A percentile compares a stretch with the other conserved stretches of the same genome.
Conservation (phyloP, 2,329 filamentous ascomycete species). For the Talaromyces sp. region DNA sequence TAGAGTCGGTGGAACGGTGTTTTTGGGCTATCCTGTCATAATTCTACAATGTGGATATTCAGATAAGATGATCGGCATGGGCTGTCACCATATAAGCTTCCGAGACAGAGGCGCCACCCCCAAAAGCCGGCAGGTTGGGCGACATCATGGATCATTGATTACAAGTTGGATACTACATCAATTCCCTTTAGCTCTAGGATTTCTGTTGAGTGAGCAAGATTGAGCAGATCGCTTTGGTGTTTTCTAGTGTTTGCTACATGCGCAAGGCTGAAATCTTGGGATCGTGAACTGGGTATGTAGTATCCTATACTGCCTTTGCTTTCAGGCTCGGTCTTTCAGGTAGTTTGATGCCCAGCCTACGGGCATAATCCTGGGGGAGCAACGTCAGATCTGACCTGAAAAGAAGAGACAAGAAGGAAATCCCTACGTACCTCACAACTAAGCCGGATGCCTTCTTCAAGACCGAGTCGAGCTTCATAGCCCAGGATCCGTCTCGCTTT, state of each 20-base stretch:
- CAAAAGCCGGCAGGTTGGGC: not conserved
- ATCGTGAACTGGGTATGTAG: not conserved
- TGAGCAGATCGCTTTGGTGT: not conserved
- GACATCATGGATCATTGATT: not conserved
- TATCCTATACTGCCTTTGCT: not conserved
- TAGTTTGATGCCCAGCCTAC: conserved; percentile 22
- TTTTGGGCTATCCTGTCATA: not conserved
- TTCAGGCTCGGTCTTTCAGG: conserved; percentile 5
- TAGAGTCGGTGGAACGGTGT: not conserved
- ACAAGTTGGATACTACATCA: not conserved
- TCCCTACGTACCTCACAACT: conserved; percentile 42
- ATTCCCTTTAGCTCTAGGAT: not conserved
- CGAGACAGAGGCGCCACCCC: not conserved
- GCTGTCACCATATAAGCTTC: not conserved
- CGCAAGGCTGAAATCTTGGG: not conserved
- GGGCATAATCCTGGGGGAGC: conserved; percentile 26
- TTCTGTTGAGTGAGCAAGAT: not conserved
- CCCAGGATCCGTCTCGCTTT: conserved; percentile 50
- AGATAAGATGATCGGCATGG: not conserved
- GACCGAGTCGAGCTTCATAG: conserved; percentile 46
- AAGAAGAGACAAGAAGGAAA: not conserved
- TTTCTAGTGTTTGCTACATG: not conserved
- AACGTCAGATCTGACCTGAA: not conserved
- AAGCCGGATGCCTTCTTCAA: conserved; percentile 47
- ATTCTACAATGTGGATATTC: not conserved